Percentiles rank a stretch among this genome's conserved stretches.
phyloP scores from a whole-genome alignment of 2,329 filamentous ascomycete species.

The Colletotrichum zoysiae region DNA sequence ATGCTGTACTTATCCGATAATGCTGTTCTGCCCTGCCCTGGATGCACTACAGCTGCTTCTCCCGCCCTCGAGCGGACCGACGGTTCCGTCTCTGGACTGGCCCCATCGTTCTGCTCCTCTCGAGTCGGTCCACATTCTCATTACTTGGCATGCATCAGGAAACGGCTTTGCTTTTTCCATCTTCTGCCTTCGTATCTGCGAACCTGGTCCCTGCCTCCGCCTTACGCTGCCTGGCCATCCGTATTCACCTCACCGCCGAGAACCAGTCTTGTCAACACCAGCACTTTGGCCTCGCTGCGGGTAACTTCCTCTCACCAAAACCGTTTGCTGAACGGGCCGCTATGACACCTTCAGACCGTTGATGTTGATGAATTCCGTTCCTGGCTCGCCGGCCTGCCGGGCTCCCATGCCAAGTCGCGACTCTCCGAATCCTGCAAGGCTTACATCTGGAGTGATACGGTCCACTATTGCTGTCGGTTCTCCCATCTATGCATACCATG shows the following conservation, averaged over 20 bases:
- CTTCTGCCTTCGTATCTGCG: constrained; percentile 21
- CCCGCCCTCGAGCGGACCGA: not conserved
- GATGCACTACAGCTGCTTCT: not conserved
- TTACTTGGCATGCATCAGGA: not conserved
- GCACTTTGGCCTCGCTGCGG: not conserved
- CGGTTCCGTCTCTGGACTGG: not conserved
- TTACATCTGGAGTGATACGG: constrained; percentile 2
- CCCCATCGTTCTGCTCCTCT: constrained; percentile 3
- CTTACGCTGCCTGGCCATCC: constrained; percentile 9
- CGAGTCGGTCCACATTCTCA: constrained; percentile 1
- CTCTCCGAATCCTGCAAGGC: constrained; percentile 5
- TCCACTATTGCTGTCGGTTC: not conserved
- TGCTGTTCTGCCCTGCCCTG: not conserved
- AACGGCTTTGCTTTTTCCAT: constrained; percentile 16
- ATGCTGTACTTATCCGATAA: not conserved
- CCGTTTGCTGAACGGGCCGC: not conserved
- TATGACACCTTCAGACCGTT: not conserved
- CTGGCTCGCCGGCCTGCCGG: not conserved
- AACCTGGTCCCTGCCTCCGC: constrained; percentile 4
- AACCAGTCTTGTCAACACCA: not conserved
- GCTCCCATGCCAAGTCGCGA: constrained; percentile 6
- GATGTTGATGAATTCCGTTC: not conserved
- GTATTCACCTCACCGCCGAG: constrained; percentile 28
- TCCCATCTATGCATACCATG: not conserved
- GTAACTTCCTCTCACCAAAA: not conserved